These are phyloP conservation scores for Deinandra increscens DNA, from an alignment of 129 eudicot genomes.

Conservation along the genomic window DNA sequence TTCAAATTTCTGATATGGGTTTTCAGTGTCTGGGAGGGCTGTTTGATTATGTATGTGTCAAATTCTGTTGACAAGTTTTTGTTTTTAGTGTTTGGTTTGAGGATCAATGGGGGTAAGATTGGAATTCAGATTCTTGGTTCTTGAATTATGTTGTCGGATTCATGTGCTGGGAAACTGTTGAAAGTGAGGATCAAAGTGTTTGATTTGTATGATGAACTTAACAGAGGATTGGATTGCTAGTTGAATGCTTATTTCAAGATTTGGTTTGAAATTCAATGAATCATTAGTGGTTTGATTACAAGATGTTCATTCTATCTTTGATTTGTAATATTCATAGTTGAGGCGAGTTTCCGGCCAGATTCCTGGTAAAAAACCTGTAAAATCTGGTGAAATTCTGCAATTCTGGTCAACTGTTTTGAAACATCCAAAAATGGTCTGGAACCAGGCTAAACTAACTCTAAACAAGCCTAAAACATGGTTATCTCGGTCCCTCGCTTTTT, in stretches of 20 bases:
- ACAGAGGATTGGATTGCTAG: background rate
- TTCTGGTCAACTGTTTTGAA: too few relatives aligned
- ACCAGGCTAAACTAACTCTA: too few relatives aligned
- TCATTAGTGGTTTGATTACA: constrained; percentile 16
- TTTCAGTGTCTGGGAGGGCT: constrained; percentile 10
- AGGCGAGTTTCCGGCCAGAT: too few relatives aligned
- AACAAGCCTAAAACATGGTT: too few relatives aligned
- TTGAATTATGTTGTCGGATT: constrained; percentile 19
- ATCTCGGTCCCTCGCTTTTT: too few relatives aligned
- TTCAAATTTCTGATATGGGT: constrained; percentile 32
- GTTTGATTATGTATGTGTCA: constrained; percentile 13
- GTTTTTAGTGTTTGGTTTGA: constrained; percentile 28
- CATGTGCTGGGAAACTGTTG: background rate
- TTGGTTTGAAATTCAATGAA: background rate
- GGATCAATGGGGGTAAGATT: constrained; percentile 18
- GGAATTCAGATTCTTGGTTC: constrained; percentile 10
- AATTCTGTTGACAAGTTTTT: constrained; percentile 6
- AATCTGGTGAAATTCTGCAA: too few relatives aligned
- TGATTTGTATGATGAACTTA: constrained; percentile 12
- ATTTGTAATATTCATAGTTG: too few relatives aligned
- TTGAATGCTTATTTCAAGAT: constrained; percentile 15
- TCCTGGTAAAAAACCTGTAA: too few relatives aligned
- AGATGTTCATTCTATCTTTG: background rate
- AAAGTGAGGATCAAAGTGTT: background rate
- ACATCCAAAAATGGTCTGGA: too few relatives aligned